Percentiles rank a stretch among this genome's conserved stretches.
Evolutionary conservation across 352 stramenopile genomes (phyloP).

Genomic region (Aphanomyces astaci): DNA sequence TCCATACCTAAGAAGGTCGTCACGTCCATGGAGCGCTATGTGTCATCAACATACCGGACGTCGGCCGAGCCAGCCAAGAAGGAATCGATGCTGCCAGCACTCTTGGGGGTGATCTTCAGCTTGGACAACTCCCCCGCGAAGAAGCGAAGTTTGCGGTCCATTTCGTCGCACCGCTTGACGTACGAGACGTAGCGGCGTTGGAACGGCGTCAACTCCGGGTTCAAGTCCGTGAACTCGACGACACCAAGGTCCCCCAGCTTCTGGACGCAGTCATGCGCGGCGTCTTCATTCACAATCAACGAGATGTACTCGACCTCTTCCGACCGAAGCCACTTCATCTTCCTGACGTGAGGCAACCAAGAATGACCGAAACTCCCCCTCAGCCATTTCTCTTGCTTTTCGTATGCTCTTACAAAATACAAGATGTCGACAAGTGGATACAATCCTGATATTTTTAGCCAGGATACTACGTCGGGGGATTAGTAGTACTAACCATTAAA

Average conservation of each 20-base stretch:
- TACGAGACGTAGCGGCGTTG: conserved; percentile 98
- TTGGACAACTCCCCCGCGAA: conserved; percentile 92
- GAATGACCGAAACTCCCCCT: conserved; percentile 10
- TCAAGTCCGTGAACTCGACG: conserved; percentile 99
- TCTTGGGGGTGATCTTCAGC: conserved; percentile 84
- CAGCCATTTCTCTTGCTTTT: neutral
- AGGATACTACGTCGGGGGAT: too few species aligned
- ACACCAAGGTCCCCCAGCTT: conserved; percentile 94
- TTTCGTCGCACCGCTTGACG: conserved; percentile 98
- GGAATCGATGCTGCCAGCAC: conserved; percentile 57
- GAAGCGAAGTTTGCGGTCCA: conserved; percentile 98
- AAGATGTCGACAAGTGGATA: conserved; percentile 4
- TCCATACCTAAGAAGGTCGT: conserved; percentile 23
- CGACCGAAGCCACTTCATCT: conserved; percentile 95
- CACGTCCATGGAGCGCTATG: too few species aligned
- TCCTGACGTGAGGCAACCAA: neutral
- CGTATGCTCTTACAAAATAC: neutral
- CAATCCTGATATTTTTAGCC: neutral
- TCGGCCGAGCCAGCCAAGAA: conserved; percentile 69
- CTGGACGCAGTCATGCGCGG: conserved; percentile 94
- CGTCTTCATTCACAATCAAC: conserved; percentile 97
- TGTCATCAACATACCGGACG: conserved; percentile 47
- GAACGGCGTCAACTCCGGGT: conserved; percentile 97
- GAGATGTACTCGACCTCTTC: conserved; percentile 99
- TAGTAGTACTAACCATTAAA: neutral